Conservation (phyloP, 371 early-diverging fungal genomes). For the Mortierella polycephala region DNA sequence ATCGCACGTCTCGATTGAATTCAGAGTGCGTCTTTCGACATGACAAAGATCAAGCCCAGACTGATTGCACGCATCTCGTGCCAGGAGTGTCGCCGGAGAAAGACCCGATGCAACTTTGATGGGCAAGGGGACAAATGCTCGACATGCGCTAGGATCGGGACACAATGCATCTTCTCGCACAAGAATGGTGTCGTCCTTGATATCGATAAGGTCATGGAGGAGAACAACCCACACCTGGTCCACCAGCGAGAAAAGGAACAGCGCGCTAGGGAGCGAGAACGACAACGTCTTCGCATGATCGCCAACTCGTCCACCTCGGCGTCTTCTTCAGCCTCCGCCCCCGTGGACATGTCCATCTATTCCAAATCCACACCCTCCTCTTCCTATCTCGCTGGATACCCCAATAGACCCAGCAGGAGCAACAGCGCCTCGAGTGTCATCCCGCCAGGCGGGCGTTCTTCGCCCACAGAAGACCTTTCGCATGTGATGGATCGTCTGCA, state of each 20-base stretch:
- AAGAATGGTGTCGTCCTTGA: constrained; percentile 51
- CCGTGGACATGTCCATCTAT: constrained; percentile 17
- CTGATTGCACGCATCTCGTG: constrained; percentile 56
- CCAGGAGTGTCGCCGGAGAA: constrained; percentile 50
- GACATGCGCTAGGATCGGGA: constrained; percentile 50
- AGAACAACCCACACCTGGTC: constrained; percentile 51
- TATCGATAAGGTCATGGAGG: constrained; percentile 53
- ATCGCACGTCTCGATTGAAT: neutral
- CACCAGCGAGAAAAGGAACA: constrained; percentile 50
- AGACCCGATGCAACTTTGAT: constrained; percentile 54
- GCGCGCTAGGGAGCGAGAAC: constrained; percentile 39
- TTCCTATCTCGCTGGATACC: constrained; percentile 21
- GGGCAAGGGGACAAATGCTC: constrained; percentile 52
- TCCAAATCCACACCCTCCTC: constrained; percentile 40
- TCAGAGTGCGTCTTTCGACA: too few species aligned
- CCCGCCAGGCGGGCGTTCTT: constrained; percentile 10
- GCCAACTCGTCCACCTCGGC: constrained; percentile 11
- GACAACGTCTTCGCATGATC: constrained; percentile 10
- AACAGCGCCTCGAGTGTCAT: constrained; percentile 22
- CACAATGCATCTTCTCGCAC: constrained; percentile 46
- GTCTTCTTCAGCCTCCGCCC: constrained; percentile 9
- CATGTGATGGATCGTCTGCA: constrained; percentile 43
- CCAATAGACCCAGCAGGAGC: constrained; percentile 26
- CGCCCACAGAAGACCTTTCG: constrained; percentile 41
- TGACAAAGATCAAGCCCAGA: constrained; percentile 56